Evolutionary conservation across 2,329 filamentous ascomycete species (phyloP).

Genomic region (Byssochlamys sp.): DNA sequence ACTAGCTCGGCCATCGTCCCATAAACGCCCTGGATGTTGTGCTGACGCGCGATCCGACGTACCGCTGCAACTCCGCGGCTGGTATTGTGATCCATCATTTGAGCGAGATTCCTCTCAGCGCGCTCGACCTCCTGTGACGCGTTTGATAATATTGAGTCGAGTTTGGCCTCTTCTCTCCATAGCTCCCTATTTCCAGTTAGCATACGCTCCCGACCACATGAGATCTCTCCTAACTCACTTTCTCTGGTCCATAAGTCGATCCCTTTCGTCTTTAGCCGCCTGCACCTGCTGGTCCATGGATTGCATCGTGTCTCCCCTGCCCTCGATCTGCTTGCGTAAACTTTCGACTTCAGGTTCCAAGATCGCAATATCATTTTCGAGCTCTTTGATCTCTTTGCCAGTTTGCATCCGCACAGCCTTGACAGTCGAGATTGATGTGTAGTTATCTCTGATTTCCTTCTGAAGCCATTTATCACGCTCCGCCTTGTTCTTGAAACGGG

Average conservation of each 20-base stretch:
- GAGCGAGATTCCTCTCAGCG: slow-evolving; percentile 66
- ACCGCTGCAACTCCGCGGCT: slow-evolving; percentile 80
- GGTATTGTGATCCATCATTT: slow-evolving; percentile 83
- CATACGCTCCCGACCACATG: background rate
- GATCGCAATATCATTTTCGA: slow-evolving; percentile 61
- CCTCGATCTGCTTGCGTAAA: slow-evolving; percentile 64
- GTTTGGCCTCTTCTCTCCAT: slow-evolving; percentile 78
- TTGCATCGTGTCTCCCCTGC: slow-evolving; percentile 65
- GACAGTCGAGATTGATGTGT: slow-evolving; percentile 64
- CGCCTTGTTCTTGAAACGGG: slow-evolving; percentile 75
- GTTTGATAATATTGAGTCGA: slow-evolving; percentile 67
- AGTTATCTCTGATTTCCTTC: slow-evolving; percentile 70
- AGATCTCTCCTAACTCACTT: slow-evolving; percentile 40
- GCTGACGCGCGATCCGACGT: slow-evolving; percentile 67
- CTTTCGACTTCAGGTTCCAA: slow-evolving; percentile 64
- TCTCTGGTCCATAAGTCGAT: slow-evolving; percentile 73
- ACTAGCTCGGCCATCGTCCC: slow-evolving; percentile 91
- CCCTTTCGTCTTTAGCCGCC: slow-evolving; percentile 65
- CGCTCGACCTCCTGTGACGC: slow-evolving; percentile 66
- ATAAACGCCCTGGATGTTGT: slow-evolving; percentile 75
- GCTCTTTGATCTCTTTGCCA: slow-evolving; percentile 65
- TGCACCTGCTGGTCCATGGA: slow-evolving; percentile 64
- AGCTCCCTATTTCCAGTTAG: slow-evolving; percentile 43
- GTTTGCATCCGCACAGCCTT: slow-evolving; percentile 78
- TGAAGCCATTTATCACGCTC: slow-evolving; percentile 78